These are phyloP conservation scores for Alternaria sp. DNA, from an alignment of 2,329 filamentous ascomycete species.

Conservation along the genomic window DNA sequence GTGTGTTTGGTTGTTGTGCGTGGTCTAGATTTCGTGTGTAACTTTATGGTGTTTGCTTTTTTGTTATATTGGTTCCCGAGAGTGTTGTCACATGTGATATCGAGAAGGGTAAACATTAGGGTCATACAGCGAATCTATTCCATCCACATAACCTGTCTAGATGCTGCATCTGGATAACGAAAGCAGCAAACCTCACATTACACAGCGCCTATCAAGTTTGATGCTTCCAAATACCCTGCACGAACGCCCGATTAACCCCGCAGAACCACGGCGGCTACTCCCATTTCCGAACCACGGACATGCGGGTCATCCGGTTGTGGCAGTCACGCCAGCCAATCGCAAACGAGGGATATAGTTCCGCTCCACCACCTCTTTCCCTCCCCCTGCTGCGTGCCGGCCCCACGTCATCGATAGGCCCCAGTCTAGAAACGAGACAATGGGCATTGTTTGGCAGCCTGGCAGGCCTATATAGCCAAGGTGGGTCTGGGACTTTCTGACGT, in stretches of 20 bases:
- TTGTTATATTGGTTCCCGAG: not conserved
- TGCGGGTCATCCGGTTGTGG: not conserved
- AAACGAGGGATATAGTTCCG: not conserved
- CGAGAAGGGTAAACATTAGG: not conserved
- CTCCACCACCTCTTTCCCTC: not conserved
- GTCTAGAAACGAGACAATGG: not conserved
- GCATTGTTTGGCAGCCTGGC: not conserved
- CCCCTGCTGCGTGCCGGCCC: not conserved
- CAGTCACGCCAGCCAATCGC: constrained; percentile 2
- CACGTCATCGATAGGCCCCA: constrained; percentile 12
- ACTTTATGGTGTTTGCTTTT: not conserved
- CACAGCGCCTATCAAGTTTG: not conserved
- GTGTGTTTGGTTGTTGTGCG: not conserved
- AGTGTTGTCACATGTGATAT: not conserved
- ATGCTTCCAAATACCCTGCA: constrained; percentile 1
- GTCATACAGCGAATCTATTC: not conserved
- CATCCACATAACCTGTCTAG: not conserved
- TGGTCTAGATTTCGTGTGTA: not conserved
- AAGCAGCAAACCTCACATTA: not conserved
- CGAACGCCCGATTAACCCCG: not conserved
- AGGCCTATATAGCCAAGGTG: not conserved
- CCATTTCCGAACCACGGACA: not conserved
- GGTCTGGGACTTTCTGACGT: not conserved
- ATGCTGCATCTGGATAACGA: not conserved
- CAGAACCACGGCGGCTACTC: not conserved